Evolutionary conservation across 805 yeast species (phyloP), one percentile per base, ranked within the genome.

Genomic region (Tetrapisispora iriomotensis): DNA sequence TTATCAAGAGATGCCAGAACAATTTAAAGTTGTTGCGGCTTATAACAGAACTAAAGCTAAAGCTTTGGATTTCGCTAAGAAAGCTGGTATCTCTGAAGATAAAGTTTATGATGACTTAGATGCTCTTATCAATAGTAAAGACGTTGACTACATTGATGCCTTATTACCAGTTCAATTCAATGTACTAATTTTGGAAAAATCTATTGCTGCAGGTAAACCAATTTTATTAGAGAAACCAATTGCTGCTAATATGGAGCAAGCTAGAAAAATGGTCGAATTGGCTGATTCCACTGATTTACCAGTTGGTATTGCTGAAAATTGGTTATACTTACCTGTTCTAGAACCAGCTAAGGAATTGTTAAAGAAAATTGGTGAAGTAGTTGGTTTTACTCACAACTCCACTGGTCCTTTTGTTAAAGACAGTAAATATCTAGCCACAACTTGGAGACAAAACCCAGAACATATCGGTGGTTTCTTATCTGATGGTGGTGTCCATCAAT

Each of bases 401-500:
- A 81, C 90, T 3, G 92, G 92, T 21, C 74, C 85, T 8, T 83
- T 78, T 67, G 71, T 74, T 47, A 66, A 65, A 23, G 52, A 64
- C 41, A 77, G 72, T 63, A 75, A 79, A 54, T 83, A 82, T 54
- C 56, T 77, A 43, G 59, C 65, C 18, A 88, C 96, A 2, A 40
- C 78, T 13, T 90, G 97, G 97, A 80, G 96, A 71, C 75, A 73
- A 57, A 70, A 79, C 35, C 96, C 97, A 24, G 79, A 85, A 61
- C 96, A 90, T 58, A 74, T 87, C 48, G 97, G 97, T 39, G 96
- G 96, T 0, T 88, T 70, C 62, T 67, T 90, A 51, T 79, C 90
- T 42, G 97, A 90, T 54, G 96, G 96, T 54, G 97, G 96, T 58
- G 97, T 90, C 19, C 97, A 90, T 63, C 96, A 88, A 61, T 66